phyloP scores from a whole-genome alignment of 352 stramenopile species.

The Pythium pyrilobum region DNA sequence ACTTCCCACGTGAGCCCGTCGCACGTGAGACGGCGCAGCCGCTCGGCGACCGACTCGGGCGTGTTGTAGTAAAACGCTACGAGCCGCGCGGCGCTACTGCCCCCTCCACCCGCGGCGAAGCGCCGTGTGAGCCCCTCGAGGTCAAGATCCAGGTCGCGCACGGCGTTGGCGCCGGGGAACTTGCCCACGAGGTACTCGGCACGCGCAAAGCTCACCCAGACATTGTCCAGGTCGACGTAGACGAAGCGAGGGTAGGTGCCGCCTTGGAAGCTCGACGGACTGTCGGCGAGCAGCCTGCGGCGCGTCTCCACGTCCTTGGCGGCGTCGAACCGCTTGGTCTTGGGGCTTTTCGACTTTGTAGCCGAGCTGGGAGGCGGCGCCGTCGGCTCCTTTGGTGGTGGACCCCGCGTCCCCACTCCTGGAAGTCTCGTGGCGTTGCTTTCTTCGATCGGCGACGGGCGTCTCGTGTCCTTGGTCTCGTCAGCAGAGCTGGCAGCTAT shows the following conservation, averaged over 20 bases:
- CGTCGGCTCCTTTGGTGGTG: neutral
- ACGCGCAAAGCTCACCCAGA: slow-evolving; percentile 22
- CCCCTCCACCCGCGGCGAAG: slow-evolving; percentile 8
- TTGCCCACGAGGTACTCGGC: slow-evolving; percentile 23
- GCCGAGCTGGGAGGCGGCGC: too few relatives aligned
- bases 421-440: too few relatives aligned
- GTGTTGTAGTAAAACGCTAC: slow-evolving; percentile 31
- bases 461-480: too few relatives aligned
- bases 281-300: neutral
- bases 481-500: too few relatives aligned
- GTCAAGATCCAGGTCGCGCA: slow-evolving; percentile 28
- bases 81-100: slow-evolving; percentile 7
- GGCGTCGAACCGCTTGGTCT: neutral
- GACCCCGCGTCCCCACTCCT: neutral
- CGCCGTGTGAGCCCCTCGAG: slow-evolving; percentile 27
- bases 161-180: slow-evolving; percentile 20
- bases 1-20: slow-evolving; percentile 23
- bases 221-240: slow-evolving; percentile 44
- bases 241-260: slow-evolving; percentile 18
- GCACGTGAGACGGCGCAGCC: slow-evolving; percentile 2
- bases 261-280: neutral
- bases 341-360: too few relatives aligned
- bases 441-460: too few relatives aligned
- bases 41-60: slow-evolving; percentile 15
- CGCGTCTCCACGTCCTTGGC: neutral